Percentiles rank a stretch among this genome's conserved stretches.
phyloP scores from a whole-genome alignment of 139 green algal genomes.

The Closterium sp. region DNA sequence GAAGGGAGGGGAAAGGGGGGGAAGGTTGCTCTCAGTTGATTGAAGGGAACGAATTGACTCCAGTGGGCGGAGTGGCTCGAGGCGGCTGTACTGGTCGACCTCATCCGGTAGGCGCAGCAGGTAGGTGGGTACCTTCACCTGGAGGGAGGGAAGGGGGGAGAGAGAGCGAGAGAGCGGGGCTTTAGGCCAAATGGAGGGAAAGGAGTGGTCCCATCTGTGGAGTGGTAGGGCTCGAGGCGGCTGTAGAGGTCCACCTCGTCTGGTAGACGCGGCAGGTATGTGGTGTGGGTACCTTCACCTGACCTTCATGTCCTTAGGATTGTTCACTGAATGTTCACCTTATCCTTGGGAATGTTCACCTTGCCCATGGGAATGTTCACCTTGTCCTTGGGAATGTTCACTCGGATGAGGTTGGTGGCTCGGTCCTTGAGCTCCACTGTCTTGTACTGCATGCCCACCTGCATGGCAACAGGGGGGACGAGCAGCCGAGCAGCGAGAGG shows the following conservation, averaged over 20 bases:
- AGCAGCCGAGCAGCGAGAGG: not conserved
- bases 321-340: slow-evolving; percentile 74
- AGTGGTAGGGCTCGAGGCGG: too few species aligned
- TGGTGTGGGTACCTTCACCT: too few species aligned
- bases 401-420: slow-evolving; percentile 64
- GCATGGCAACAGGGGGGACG: not conserved
- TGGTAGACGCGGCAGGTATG: not conserved
- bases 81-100: not conserved
- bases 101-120: not conserved
- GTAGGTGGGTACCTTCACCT: slow-evolving; percentile 5
- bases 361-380: slow-evolving; percentile 83
- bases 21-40: too few species aligned
- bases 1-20: not conserved
- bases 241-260: not conserved
- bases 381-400: slow-evolving; percentile 84
- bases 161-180: not conserved
- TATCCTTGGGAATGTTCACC: slow-evolving; percentile 83
- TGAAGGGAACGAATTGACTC: too few species aligned
- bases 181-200: too few species aligned
- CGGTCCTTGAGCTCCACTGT: slow-evolving; percentile 71
- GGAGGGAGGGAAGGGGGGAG: not conserved
- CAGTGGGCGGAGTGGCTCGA: not conserved
- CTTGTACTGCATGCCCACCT: slow-evolving; percentile 79
- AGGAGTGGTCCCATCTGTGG: too few species aligned
- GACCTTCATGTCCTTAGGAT: not conserved